Evolutionary conservation across 1,284 basidiomycete species (phyloP).

Genomic region (Leccinum subrobustum): DNA sequence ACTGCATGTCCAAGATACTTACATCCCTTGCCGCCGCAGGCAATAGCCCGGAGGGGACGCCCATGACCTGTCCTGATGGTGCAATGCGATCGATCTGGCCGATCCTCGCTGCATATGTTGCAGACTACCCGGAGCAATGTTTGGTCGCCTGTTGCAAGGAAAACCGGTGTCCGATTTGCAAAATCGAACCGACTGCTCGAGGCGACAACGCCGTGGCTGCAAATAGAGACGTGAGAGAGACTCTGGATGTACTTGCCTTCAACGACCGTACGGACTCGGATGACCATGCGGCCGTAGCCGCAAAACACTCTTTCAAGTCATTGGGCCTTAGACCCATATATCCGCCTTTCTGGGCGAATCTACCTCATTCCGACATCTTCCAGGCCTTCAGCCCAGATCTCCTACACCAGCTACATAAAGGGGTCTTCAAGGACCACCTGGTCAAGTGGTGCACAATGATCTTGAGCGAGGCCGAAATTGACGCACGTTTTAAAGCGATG

Average conservation of each 20-base stretch:
- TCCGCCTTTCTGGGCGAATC: not conserved
- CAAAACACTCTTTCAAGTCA: not conserved
- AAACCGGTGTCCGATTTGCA: not conserved
- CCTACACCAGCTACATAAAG: not conserved
- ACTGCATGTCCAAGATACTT: not conserved
- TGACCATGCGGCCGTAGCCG: not conserved
- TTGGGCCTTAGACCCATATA: not conserved
- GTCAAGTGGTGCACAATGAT: not conserved
- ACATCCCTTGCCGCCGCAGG: not conserved
- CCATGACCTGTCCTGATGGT: not conserved
- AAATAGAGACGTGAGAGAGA: not conserved
- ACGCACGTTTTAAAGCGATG: not conserved
- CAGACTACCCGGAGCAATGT: not conserved
- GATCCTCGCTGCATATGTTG: not conserved
- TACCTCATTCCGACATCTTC: not conserved
- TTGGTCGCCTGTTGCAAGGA: not conserved
- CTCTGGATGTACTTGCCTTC: not conserved
- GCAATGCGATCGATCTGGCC: not conserved
- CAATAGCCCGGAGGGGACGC: not conserved
- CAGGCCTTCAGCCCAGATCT: not conserved
- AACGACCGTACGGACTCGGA: too few relatives aligned
- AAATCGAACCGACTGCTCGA: not conserved
- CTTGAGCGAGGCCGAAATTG: not conserved
- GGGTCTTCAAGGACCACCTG: not conserved
- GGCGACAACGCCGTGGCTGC: not conserved